A percentile compares a stretch with the other conserved stretches of the same genome.
phyloP scores from a whole-genome alignment of 2,329 filamentous ascomycete genomes.

The Aspergillus niger region DNA sequence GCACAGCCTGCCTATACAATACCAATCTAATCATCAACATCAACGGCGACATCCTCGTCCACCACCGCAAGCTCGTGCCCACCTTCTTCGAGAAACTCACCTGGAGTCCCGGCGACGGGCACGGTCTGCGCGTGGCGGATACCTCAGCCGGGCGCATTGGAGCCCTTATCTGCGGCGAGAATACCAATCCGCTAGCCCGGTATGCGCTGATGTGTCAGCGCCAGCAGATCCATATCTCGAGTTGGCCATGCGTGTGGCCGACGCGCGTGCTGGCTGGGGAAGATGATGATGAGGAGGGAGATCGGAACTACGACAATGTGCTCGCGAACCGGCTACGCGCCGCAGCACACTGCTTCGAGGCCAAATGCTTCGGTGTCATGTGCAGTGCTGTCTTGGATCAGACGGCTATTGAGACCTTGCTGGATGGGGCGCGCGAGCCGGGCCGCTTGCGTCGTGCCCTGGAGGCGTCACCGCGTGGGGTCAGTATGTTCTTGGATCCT shows the following conservation, averaged over 20 bases:
- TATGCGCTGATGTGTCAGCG: constrained; percentile 57
- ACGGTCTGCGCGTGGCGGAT: constrained; percentile 51
- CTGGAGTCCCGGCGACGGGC: constrained; percentile 56
- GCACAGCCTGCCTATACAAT: constrained; percentile 54
- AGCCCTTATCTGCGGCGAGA: constrained; percentile 56
- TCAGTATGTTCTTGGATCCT: too few species aligned
- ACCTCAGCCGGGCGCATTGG: constrained; percentile 31
- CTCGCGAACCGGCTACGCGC: constrained; percentile 55
- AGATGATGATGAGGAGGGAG: too few species aligned
- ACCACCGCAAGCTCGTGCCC: constrained; percentile 58
- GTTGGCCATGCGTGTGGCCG: constrained; percentile 60
- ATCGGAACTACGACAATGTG: constrained; percentile 55
- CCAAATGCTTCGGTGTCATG: constrained; percentile 58
- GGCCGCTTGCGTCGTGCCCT: too few species aligned
- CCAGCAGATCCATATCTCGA: constrained; percentile 58
- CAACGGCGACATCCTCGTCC: constrained; percentile 50
- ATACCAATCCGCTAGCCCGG: constrained; percentile 58
- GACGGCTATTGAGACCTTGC: constrained; percentile 39
- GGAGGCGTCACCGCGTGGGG: too few species aligned
- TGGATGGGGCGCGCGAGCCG: too few species aligned
- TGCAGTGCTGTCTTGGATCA: constrained; percentile 49
- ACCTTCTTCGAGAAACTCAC: constrained; percentile 61
- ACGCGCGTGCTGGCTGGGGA: constrained; percentile 35
- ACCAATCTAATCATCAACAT: constrained; percentile 52
- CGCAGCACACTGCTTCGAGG: constrained; percentile 60